A percentile compares a stretch with the other conserved stretches of the same genome.
Evolutionary conservation across 306 rosid species (phyloP).

Genomic region (Dalbergia cultrata): DNA sequence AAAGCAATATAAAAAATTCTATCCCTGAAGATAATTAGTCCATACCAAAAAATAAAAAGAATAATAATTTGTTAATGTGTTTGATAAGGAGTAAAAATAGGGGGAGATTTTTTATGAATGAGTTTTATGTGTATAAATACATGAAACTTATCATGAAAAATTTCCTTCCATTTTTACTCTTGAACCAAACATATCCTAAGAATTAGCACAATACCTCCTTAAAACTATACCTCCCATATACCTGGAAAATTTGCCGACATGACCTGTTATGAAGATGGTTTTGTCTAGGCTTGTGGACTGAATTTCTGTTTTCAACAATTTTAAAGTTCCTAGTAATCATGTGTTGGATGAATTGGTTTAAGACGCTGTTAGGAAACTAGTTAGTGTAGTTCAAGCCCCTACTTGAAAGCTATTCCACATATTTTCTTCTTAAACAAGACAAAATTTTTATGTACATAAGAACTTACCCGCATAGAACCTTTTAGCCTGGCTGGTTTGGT

Average conservation of each 20-base stretch:
- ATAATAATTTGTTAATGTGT: no score
- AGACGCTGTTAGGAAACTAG: background rate
- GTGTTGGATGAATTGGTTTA: no score
- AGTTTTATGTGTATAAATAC: no score
- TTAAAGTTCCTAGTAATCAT: background rate
- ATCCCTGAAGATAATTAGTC: background rate
- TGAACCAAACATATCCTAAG: no score
- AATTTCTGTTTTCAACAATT: background rate
- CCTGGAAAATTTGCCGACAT: no score
- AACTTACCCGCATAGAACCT: conserved; percentile 81
- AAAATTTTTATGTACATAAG: background rate
- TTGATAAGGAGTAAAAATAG: no score
- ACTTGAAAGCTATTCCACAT: background rate
- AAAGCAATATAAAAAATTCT: background rate
- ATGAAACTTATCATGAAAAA: no score
- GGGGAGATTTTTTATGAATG: no score
- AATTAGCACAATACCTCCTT: no score
- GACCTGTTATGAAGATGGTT: background rate
- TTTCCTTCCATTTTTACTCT: no score
- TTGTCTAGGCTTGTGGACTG: background rate
- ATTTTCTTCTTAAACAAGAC: background rate
- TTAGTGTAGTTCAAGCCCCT: background rate
- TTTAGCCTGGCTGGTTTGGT: conserved; percentile 51
- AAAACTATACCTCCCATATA: no score
- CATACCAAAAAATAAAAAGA: no score